phyloP scores from a whole-genome alignment of 352 stramenopile species.

The Elongisporangium prolatum region DNA sequence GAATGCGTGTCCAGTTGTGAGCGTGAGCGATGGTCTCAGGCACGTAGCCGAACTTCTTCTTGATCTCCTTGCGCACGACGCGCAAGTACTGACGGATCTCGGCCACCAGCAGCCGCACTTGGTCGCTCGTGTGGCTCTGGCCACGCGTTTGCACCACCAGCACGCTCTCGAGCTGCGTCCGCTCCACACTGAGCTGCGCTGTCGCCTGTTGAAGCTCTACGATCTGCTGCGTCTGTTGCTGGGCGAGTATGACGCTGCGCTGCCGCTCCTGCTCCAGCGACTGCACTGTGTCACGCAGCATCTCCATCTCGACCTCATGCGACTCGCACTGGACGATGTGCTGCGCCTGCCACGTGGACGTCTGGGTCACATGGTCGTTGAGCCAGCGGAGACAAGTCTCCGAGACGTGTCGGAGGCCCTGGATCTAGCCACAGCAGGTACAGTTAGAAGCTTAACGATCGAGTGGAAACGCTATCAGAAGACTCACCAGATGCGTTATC shows the following conservation, averaged over 20 bases:
- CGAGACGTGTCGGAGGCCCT: slow-evolving; percentile 36
- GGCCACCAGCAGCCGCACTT: slow-evolving; percentile 44
- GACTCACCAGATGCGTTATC: not conserved
- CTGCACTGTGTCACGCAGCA: slow-evolving; percentile 20
- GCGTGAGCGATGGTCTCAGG: slow-evolving; percentile 67
- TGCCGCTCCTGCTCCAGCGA: slow-evolving; percentile 10
- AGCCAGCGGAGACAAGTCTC: slow-evolving; percentile 55
- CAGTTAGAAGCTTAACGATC: not conserved
- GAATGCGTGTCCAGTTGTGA: slow-evolving; percentile 52
- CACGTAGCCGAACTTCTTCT: slow-evolving; percentile 77
- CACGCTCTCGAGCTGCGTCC: slow-evolving; percentile 7
- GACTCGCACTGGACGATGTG: slow-evolving; percentile 39
- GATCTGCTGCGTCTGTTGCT: slow-evolving; percentile 8
- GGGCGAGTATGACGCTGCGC: slow-evolving; percentile 2
- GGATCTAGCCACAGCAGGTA: slow-evolving; percentile 28
- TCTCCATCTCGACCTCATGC: slow-evolving; percentile 41
- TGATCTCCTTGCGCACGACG: slow-evolving; percentile 65
- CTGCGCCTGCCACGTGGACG: slow-evolving; percentile 36
- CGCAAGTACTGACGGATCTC: slow-evolving; percentile 70
- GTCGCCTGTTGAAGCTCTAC: slow-evolving; percentile 9
- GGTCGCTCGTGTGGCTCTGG: slow-evolving; percentile 29
- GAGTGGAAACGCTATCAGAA: slow-evolving; percentile 4
- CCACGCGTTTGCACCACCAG: slow-evolving; percentile 18
- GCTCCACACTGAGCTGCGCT: slow-evolving; percentile 7
- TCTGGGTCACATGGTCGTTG: slow-evolving; percentile 38